Conservation (phyloP, 192 early-diverging fungal species). For the Coemansia sp. region DNA sequence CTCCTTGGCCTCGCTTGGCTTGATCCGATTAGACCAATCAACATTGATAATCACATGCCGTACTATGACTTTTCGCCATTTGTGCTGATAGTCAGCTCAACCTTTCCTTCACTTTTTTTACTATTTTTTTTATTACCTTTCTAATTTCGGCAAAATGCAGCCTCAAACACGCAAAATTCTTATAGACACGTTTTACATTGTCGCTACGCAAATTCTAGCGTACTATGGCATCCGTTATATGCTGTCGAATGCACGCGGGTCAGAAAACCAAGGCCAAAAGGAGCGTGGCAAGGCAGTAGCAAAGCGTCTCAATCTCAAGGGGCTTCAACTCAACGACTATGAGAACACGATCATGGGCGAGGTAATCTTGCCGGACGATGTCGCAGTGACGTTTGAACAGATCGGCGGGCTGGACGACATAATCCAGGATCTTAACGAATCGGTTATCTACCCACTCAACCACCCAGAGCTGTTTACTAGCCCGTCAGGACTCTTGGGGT, state of each 20-base stretch:
- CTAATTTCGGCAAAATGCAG: slow-evolving; percentile 32
- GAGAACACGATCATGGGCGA: slow-evolving; percentile 94
- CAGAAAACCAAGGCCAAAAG: slow-evolving; percentile 72
- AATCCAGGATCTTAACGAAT: slow-evolving; percentile 88
- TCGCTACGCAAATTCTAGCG: slow-evolving; percentile 84
- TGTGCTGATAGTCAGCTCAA: background rate
- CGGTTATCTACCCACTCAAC: slow-evolving; percentile 94
- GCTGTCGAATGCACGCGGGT: slow-evolving; percentile 73
- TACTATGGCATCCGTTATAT: slow-evolving; percentile 88
- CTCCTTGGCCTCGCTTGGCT: no score
- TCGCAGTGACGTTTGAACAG: slow-evolving; percentile 81
- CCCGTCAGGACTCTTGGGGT: slow-evolving; percentile 82
- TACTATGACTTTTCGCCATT: background rate
- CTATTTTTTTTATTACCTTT: background rate
- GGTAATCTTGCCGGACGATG: slow-evolving; percentile 92
- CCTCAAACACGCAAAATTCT: slow-evolving; percentile 55
- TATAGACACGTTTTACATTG: slow-evolving; percentile 64
- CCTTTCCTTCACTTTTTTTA: background rate
- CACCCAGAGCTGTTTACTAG: slow-evolving; percentile 91
- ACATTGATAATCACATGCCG: background rate
- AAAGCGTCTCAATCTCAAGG: slow-evolving; percentile 34
- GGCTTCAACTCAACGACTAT: slow-evolving; percentile 83
- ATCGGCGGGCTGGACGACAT: slow-evolving; percentile 94
- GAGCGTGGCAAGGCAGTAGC: slow-evolving; percentile 63
- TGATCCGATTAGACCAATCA: background rate